phyloP scores from a whole-genome alignment of 2,329 filamentous ascomycete species.

The Colletotrichum camelliae region DNA sequence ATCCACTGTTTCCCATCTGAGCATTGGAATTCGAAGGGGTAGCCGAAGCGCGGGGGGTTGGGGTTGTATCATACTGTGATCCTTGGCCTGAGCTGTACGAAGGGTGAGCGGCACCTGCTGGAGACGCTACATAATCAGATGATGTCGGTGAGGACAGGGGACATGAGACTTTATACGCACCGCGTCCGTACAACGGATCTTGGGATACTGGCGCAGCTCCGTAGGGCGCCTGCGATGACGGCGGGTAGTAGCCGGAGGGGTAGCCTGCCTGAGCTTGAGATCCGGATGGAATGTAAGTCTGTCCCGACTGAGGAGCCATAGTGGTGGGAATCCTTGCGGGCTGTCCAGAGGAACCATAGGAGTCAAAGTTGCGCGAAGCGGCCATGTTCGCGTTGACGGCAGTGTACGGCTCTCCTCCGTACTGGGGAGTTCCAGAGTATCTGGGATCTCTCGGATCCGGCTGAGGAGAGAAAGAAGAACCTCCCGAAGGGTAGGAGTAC shows the following conservation, averaged over 20 bases:
- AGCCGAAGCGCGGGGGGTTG: slow-evolving; percentile 41
- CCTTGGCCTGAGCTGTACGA: slow-evolving; percentile 40
- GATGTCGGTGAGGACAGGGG: slow-evolving; percentile 14
- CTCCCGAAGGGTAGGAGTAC: slow-evolving; percentile 22
- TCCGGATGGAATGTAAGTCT: slow-evolving; percentile 20
- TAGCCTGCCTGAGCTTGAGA: slow-evolving; percentile 17
- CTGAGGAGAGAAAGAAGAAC: slow-evolving; percentile 22
- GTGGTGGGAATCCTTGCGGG: slow-evolving; percentile 17
- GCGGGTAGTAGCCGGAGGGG: slow-evolving; percentile 30
- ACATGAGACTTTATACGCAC: slow-evolving; percentile 52
- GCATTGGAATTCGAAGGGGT: slow-evolving; percentile 43
- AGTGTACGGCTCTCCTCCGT: slow-evolving; percentile 18
- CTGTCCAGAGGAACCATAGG: slow-evolving; percentile 19
- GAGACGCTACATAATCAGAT: slow-evolving; percentile 58
- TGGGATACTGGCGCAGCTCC: slow-evolving; percentile 41
- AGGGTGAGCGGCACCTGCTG: slow-evolving; percentile 49
- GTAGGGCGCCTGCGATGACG: slow-evolving; percentile 1
- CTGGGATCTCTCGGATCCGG: slow-evolving; percentile 21
- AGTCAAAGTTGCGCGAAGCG: slow-evolving; percentile 7
- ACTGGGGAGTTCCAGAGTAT: slow-evolving; percentile 21
- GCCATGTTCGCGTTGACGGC: slow-evolving; percentile 14
- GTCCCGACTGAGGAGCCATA: slow-evolving; percentile 11
- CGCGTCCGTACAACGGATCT: slow-evolving; percentile 64
- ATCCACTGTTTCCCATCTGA: slow-evolving; percentile 42
- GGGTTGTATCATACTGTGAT: slow-evolving; percentile 57